A percentile compares a stretch with the other conserved stretches of the same genome.
Evolutionary conservation across 1,139 yeast genomes (phyloP).

Genomic region (Debaryomyces udenii): DNA sequence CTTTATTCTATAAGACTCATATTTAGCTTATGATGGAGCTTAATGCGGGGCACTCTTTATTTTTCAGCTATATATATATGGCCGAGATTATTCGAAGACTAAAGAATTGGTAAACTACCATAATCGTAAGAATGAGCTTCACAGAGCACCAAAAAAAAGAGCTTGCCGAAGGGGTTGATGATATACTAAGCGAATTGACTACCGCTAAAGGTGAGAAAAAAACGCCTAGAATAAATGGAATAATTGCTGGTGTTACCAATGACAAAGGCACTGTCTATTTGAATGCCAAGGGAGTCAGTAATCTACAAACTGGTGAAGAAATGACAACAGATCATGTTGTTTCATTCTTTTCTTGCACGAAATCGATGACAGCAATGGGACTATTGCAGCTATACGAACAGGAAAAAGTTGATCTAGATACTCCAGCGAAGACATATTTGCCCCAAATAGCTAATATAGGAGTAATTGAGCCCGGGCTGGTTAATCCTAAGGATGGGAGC

Average conservation of each 20-base stretch:
- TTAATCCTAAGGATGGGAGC: constrained; percentile 39
- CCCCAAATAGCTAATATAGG: constrained; percentile 48
- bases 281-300: constrained; percentile 28
- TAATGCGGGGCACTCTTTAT: background rate
- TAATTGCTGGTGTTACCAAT: constrained; percentile 34
- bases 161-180: constrained; percentile 19
- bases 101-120: no score
- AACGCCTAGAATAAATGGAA: constrained; percentile 27
- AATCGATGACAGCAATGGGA: constrained; percentile 51
- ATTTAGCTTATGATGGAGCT: no score
- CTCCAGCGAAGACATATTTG: constrained; percentile 38
- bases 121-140: constrained; percentile 7
- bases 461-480: constrained; percentile 38
- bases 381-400: constrained; percentile 48
- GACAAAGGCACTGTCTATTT: constrained; percentile 26
- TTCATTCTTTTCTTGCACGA: constrained; percentile 51
- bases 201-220: constrained; percentile 14
- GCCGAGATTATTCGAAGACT: no score
- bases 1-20: no score
- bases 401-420: constrained; percentile 46
- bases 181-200: constrained; percentile 18
- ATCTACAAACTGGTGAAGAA: constrained; percentile 22
- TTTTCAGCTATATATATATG: no score
- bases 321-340: constrained; percentile 29
- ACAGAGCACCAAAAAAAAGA: constrained; percentile 16